Base-by-base conservation (phyloP, 768 basidiomycete species). In the Lentinula guzmanii region DNA sequence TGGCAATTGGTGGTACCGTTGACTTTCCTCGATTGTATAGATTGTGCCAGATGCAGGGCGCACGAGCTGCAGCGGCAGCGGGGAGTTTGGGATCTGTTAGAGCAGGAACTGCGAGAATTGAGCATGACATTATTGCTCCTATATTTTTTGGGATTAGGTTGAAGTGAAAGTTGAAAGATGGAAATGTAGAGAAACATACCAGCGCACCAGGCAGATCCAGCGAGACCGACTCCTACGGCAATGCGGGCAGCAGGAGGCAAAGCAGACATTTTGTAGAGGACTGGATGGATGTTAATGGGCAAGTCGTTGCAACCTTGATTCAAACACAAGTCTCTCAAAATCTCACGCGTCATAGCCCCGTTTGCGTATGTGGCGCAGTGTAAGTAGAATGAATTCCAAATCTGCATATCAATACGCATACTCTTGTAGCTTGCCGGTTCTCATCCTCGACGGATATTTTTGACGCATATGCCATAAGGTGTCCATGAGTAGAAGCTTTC, bases 111-210 rank as follows among this genome's bases (percentile, higher is more conserved):
- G 43, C 24, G 21, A 48, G 4, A 11, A 31, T 9, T 35, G 57
- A 46, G 46, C 43, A 33, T 10, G 42, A 31, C 43, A 58, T 58
- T 28, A 58, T 58, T 18, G 57, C 57, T 4, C 57, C 57, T 58
- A 21, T n/a, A 18, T 37, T 24, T 24, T 42, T 6, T 9, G 21
- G 11, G 9, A 1, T 41, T 16, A 4, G 37, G 2, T 9, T n/a
- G 0, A 21, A 28, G 2, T 13, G 35, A 8, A n/a, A n/a, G 16
- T 31, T 1, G 15, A 1, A 15, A 35, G 10, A 34, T 4, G 7
- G 33, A 31, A 13, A 41, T 31, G 7, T 31, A 13, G 11, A 13
- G 6, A 6, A 10, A 55, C 37, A 53, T 42, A 55, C 54, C 54
- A n/a, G 54, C 41, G 24, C 54, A 55, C 54, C 54, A 55, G 21